Evolutionary conservation across 2,329 filamentous ascomycete genomes (phyloP), one percentile per base, ranked within the genome.

Genomic region (Ascocoryne sarcoides): DNA sequence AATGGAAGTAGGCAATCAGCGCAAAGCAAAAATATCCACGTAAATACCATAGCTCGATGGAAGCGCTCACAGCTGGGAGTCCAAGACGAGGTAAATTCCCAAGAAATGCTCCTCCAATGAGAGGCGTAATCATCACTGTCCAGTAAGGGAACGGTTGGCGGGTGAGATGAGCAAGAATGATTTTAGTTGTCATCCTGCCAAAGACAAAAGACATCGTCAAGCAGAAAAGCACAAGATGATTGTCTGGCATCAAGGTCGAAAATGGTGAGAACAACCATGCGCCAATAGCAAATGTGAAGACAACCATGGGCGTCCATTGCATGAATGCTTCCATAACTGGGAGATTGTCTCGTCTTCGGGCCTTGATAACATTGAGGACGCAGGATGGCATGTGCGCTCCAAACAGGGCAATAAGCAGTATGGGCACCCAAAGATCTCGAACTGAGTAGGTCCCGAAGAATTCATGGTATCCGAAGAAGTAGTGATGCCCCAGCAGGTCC

Each of bases 171-270:
- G 92, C 90, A 14, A 98, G 79, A 59, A 98, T 98, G 64, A 96
- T 96, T 70, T 96, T 98, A 29, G 92, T 98, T 0, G 92, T 96
- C 82, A 98, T 88, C 52, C 92, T 83, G 26, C 92, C 92, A 62
- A 98, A 96, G 44, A 95, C 92, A 55, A 96, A 89, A n/a, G 86
- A 84, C 71, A 96, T 84, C 44, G 86, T 94, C 45, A 94, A 65
- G 67, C 89, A 95, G 63, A 95, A 94, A 34, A 96, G 75, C 9
- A 93, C 79, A 1, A 98, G 75, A 57, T 92, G 84, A 65, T 96
- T 95, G 45, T 94, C 79, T 26, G 67, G 65, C 58, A 93, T 74
- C 28, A 98, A 66, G 9, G 76, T 81, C 44, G 89, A 94, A 67
- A 94, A 77, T 0, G 90, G 89, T 12, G 86, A 93, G 60, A 84